Conservation (phyloP, 768 basidiomycete genomes). For the Rhodotorula paludigena region DNA sequence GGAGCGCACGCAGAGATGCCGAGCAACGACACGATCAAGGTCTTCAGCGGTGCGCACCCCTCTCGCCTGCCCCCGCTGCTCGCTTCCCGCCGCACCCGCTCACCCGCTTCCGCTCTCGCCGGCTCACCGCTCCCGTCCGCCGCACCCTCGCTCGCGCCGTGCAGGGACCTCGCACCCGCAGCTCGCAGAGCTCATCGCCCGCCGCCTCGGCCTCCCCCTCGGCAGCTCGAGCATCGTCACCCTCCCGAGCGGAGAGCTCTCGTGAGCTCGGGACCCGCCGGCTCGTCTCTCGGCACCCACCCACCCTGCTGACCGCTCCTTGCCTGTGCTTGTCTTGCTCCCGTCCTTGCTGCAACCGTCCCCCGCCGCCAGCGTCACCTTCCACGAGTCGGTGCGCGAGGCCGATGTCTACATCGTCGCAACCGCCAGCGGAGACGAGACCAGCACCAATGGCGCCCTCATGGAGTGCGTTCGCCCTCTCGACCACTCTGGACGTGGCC, state of each 20-base stretch:
- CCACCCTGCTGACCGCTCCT: too few relatives aligned
- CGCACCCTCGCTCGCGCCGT: not conserved
- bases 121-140: not conserved
- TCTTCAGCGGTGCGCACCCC: slow-evolving; percentile 20
- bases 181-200: slow-evolving; percentile 76
- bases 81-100: too few relatives aligned
- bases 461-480: slow-evolving; percentile 70
- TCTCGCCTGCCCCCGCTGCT: not conserved
- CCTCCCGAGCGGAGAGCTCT: slow-evolving; percentile 85
- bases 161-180: slow-evolving; percentile 62
- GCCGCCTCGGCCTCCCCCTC: slow-evolving; percentile 80
- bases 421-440: slow-evolving; percentile 66
- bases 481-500: not conserved
- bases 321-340: not conserved
- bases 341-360: not conserved
- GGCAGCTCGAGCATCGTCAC: slow-evolving; percentile 77
- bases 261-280: slow-evolving; percentile 55
- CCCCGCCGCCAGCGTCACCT: slow-evolving; percentile 22
- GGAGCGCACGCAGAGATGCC: not conserved
- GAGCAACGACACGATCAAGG: slow-evolving; percentile 19
- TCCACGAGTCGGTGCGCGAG: slow-evolving; percentile 91
- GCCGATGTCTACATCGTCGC: slow-evolving; percentile 99
- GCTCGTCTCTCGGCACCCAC: too few relatives aligned
- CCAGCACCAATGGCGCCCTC: slow-evolving; percentile 72
- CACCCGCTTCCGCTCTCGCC: too few relatives aligned